Percentiles rank a stretch among this genome's conserved stretches.
Conservation (phyloP, 2,329 filamentous ascomycete genomes). For the Chalaropsis ovoidea region DNA sequence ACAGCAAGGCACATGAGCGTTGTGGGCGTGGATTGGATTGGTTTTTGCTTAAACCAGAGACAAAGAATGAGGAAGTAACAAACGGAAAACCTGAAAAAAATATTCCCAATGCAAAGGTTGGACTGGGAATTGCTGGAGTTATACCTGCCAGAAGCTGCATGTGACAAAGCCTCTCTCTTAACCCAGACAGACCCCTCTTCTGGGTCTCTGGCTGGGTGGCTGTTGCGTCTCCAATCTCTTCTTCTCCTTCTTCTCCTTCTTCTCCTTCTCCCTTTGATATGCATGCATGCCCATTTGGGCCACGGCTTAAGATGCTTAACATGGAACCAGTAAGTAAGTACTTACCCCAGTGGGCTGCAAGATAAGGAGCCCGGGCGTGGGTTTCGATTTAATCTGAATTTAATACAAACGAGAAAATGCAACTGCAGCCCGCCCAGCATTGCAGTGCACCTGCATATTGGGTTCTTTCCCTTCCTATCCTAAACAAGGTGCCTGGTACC, state of each 20-base stretch:
- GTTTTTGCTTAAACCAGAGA: neutral
- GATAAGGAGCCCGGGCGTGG: neutral
- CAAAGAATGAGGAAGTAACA: neutral
- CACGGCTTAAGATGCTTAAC: neutral
- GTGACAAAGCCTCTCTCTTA: neutral
- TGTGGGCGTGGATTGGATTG: neutral
- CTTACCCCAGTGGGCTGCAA: neutral
- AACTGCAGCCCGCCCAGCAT: neutral
- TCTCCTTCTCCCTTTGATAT: neutral
- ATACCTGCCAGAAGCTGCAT: neutral
- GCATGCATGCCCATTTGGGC: slow-evolving; percentile 3
- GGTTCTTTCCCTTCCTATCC: neutral
- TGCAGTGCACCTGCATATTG: slow-evolving; percentile 7
- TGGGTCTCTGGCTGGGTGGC: neutral
- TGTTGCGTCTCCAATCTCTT: neutral
- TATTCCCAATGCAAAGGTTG: neutral
- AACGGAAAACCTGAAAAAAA: neutral
- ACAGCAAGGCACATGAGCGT: neutral
- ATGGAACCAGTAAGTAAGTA: neutral
- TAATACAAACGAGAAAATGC: neutral
- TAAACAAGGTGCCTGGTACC: neutral
- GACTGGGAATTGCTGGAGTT: slow-evolving; percentile 1
- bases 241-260: no score
- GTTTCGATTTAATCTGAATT: neutral
- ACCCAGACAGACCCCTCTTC: neutral